These are phyloP conservation scores for Tetratostichococcus sp. DNA, from an alignment of 139 green algal genomes.

Conservation along the genomic window DNA sequence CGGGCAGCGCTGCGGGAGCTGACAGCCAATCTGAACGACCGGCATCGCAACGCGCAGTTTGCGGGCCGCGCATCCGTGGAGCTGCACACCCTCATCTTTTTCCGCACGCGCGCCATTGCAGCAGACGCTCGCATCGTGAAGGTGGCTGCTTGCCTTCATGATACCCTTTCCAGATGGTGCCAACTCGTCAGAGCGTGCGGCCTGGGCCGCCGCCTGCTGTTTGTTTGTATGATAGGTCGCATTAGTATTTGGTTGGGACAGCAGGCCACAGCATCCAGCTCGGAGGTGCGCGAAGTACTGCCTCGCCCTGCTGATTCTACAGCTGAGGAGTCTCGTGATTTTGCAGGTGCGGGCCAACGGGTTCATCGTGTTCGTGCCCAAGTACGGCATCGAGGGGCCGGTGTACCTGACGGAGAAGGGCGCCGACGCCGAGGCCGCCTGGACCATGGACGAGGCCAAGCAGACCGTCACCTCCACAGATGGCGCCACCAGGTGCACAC, in stretches of 20 bases:
- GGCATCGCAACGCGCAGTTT: constrained; percentile 77
- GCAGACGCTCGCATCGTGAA: constrained; percentile 23
- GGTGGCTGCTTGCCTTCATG: neutral
- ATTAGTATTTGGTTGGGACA: too few species aligned
- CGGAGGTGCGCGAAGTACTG: too few species aligned
- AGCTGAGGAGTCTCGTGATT: too few species aligned
- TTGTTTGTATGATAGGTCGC: too few species aligned
- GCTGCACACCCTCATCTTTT: constrained; percentile 98
- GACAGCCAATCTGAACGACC: constrained; percentile 83
- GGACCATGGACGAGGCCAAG: constrained; percentile 16
- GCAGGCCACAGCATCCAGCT: too few species aligned
- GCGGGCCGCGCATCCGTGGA: constrained; percentile 85
- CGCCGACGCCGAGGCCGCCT: neutral
- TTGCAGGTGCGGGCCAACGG: constrained; percentile 79
- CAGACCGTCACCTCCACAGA: constrained; percentile 43
- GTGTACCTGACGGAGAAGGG: constrained; percentile 53
- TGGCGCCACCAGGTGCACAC: constrained; percentile 11
- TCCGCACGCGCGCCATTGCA: constrained; percentile 48
- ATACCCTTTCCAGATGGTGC: neutral
- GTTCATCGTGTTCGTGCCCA: constrained; percentile 93
- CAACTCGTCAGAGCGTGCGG: too few species aligned
- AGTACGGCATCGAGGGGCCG: constrained; percentile 95
- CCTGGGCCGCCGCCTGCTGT: too few species aligned
- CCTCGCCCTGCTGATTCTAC: too few species aligned
- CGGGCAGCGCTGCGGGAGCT: constrained; percentile 45